Percentiles rank a stretch among this genome's conserved stretches.
Evolutionary conservation across 805 yeast species (phyloP).

Genomic region (Crinitomyces ghanaensis): DNA sequence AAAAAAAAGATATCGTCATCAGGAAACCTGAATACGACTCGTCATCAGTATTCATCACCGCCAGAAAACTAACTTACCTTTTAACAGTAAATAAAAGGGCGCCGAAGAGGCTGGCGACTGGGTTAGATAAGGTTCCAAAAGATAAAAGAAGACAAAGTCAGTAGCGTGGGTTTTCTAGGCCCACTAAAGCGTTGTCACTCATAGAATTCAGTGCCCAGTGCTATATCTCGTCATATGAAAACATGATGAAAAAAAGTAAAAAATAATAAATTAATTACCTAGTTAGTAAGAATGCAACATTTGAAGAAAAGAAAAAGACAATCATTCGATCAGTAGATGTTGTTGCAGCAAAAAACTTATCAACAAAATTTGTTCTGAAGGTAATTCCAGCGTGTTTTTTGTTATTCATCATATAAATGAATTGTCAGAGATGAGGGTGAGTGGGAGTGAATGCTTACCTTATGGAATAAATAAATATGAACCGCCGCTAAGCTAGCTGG

Average conservation of each 20-base stretch:
- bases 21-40: slow-evolving; percentile 97
- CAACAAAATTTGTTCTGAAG: slow-evolving; percentile 86
- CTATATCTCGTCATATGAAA: slow-evolving; percentile 65
- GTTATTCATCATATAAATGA: slow-evolving; percentile 26
- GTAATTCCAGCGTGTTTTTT: slow-evolving; percentile 99
- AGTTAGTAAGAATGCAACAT: slow-evolving; percentile 3
- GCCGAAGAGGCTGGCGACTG: neutral
- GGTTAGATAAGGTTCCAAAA: neutral
- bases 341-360: slow-evolving; percentile 42
- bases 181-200: slow-evolving; percentile 94
- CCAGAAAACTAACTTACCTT: slow-evolving; percentile 7
- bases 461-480: too few relatives aligned
- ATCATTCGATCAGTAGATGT: slow-evolving; percentile 22
- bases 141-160: slow-evolving; percentile 30
- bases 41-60: slow-evolving; percentile 69
- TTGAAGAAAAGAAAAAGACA: slow-evolving; percentile 1
- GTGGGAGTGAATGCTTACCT: slow-evolving; percentile 4
- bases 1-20: slow-evolving; percentile 73
- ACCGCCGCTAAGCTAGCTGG: too few relatives aligned
- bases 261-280: neutral
- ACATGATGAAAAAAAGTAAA: slow-evolving; percentile 3
- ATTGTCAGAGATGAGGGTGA: neutral
- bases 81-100: neutral
- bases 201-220: slow-evolving; percentile 97
- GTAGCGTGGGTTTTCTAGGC: slow-evolving; percentile 98